These are phyloP conservation scores for Magnolia changhungtana DNA, from an alignment of 164 flowering plant genomes.

Conservation along the genomic window DNA sequence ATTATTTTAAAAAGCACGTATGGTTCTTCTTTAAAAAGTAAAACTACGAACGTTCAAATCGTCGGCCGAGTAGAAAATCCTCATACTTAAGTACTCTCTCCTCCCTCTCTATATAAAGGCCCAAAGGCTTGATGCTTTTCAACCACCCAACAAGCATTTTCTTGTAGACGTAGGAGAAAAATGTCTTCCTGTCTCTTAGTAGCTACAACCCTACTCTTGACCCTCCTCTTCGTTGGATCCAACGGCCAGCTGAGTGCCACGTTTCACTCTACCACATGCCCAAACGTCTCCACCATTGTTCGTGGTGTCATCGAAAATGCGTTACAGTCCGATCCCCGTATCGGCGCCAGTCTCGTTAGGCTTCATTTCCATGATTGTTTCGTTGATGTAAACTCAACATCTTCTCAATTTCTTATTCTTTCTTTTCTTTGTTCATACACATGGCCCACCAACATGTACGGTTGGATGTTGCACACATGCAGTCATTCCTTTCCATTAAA, in stretches of 20 bases:
- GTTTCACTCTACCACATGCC: slow-evolving; percentile 48
- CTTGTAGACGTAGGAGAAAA: slow-evolving; percentile 3
- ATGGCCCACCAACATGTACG: neutral
- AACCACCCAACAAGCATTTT: neutral
- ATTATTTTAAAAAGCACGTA: no score
- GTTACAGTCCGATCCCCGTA: slow-evolving; percentile 20
- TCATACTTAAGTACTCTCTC: no score
- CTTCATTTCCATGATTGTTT: slow-evolving; percentile 78
- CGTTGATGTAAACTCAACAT: slow-evolving; percentile 36
- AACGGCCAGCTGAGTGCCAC: slow-evolving; percentile 41
- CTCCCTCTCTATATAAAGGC: no score
- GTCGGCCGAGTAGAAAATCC: no score
- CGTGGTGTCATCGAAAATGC: slow-evolving; percentile 31
- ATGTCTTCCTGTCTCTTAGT: slow-evolving; percentile 10
- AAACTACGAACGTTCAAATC: no score
- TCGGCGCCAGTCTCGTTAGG: slow-evolving; percentile 50
- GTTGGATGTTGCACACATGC: no score
- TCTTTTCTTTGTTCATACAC: neutral
- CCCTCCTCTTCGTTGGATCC: slow-evolving; percentile 4
- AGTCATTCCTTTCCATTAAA: no score
- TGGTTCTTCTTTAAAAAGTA: no score
- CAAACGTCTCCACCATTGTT: slow-evolving; percentile 40
- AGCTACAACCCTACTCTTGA: neutral
- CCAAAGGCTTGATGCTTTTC: neutral
- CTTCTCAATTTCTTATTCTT: neutral